phyloP scores from a whole-genome alignment of 108 stramenopile genomes.

The Fistulifera solaris region DNA sequence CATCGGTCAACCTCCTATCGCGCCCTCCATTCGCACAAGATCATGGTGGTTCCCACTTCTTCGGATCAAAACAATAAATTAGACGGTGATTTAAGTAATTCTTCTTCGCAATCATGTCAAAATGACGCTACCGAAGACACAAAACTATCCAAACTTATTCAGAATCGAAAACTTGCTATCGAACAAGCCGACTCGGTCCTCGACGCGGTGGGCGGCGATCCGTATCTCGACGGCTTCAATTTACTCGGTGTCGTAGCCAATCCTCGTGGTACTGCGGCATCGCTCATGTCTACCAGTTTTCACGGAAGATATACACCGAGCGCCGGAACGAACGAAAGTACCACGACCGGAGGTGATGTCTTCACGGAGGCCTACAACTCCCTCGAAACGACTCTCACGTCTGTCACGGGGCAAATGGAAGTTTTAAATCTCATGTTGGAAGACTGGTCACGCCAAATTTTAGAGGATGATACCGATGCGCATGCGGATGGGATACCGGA shows the following conservation, averaged over 20 bases:
- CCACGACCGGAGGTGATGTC: slow-evolving; percentile 9
- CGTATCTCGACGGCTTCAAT: slow-evolving; percentile 74
- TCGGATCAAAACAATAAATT: no score
- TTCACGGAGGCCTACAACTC: slow-evolving; percentile 31
- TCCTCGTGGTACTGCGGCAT: slow-evolving; percentile 31
- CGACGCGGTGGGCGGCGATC: slow-evolving; percentile 23
- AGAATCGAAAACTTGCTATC: slow-evolving; percentile 10
- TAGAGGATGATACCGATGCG: slow-evolving; percentile 24
- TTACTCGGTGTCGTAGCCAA: slow-evolving; percentile 72
- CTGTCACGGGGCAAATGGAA: slow-evolving; percentile 49
- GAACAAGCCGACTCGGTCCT: slow-evolving; percentile 11
- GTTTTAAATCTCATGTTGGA: slow-evolving; percentile 33
- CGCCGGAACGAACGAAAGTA: neutral
- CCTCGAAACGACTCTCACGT: slow-evolving; percentile 29
- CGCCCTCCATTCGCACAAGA: no score
- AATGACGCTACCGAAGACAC: no score
- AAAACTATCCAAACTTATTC: no score
- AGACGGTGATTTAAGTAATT: no score
- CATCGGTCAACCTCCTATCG: no score
- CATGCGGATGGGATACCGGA: slow-evolving; percentile 8
- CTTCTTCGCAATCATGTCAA: no score
- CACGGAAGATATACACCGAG: neutral
- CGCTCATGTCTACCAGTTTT: neutral
- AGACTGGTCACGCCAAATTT: slow-evolving; percentile 29
- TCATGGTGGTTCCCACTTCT: no score